Percentiles rank a stretch among this genome's conserved stretches.
Conservation (phyloP, 352 stramenopile species). For the Phytophthora kernoviae region DNA sequence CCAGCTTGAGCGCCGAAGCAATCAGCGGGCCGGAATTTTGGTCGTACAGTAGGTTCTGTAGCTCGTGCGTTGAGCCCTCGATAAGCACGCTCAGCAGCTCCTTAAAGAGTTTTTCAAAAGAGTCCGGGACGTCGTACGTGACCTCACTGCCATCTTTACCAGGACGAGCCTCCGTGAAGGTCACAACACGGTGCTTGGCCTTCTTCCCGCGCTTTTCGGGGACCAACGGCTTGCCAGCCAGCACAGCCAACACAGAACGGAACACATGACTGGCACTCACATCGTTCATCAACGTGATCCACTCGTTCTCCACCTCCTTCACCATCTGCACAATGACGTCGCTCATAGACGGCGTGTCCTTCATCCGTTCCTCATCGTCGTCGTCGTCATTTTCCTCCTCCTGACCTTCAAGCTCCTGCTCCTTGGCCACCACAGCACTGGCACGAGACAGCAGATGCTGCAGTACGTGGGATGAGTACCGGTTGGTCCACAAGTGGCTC, state of each 20-base stretch:
- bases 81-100: conserved; percentile 63
- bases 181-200: conserved; percentile 72
- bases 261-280: conserved; percentile 86
- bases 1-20: conserved; percentile 62
- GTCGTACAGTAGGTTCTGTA: conserved; percentile 74
- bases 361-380: conserved; percentile 55
- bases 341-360: conserved; percentile 66
- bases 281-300: conserved; percentile 87
- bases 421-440: conserved; percentile 54
- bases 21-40: conserved; percentile 77
- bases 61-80: conserved; percentile 40
- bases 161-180: conserved; percentile 50
- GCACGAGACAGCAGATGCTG: conserved; percentile 73
- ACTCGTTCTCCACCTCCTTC: conserved; percentile 77
- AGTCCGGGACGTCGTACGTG: conserved; percentile 54
- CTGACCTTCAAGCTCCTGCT: conserved; percentile 27
- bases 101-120: conserved; percentile 64
- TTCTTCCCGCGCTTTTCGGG: conserved; percentile 85
- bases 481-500: conserved; percentile 86
- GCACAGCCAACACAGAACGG: conserved; percentile 68
- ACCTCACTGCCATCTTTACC: conserved; percentile 42
- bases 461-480: conserved; percentile 87
- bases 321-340: conserved; percentile 77
- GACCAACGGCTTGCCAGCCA: conserved; percentile 69
- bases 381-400: conserved; percentile 44